phyloP scores from a whole-genome alignment of 2,329 filamentous ascomycete genomes.

The Nothophaeocryptopus gaeumannii region DNA sequence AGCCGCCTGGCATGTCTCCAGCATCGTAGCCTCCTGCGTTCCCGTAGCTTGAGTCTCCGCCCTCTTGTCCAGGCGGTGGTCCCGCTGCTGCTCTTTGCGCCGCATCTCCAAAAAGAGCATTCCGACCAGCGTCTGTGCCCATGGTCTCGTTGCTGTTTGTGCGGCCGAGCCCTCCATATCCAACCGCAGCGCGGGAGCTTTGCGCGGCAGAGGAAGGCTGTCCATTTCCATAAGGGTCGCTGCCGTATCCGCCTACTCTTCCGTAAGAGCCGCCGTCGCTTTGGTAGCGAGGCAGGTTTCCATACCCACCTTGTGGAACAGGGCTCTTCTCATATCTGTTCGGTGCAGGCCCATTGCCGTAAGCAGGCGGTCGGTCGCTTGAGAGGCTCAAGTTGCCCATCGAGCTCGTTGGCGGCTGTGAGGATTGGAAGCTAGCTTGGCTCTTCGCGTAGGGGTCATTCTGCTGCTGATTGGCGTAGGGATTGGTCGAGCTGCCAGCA shows the following conservation, averaged over 20 bases:
- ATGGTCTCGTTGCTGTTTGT: slow-evolving; percentile 50
- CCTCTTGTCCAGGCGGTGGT: slow-evolving; percentile 19
- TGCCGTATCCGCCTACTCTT: slow-evolving; percentile 50
- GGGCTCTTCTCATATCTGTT: slow-evolving; percentile 45
- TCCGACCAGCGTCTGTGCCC: slow-evolving; percentile 55
- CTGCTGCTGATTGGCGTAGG: slow-evolving; percentile 26
- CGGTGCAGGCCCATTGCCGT: slow-evolving; percentile 31
- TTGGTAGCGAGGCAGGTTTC: slow-evolving; percentile 28
- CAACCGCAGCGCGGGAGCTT: slow-evolving; percentile 46
- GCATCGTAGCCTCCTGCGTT: slow-evolving; percentile 33
- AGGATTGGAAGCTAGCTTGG: slow-evolving; percentile 20
- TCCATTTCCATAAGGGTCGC: slow-evolving; percentile 50
- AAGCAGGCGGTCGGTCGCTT: slow-evolving; percentile 35
- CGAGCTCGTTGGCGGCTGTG: slow-evolving; percentile 32
- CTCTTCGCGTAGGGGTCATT: slow-evolving; percentile 33
- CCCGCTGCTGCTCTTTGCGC: slow-evolving; percentile 51
- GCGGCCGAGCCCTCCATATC: slow-evolving; percentile 57
- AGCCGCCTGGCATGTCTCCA: slow-evolving; percentile 34
- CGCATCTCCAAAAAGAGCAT: slow-evolving; percentile 63
- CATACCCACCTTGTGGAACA: slow-evolving; percentile 46
- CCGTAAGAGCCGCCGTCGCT: slow-evolving; percentile 34
- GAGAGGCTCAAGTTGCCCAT: slow-evolving; percentile 31
- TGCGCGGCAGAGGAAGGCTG: slow-evolving; percentile 7
- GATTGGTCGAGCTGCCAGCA: slow-evolving; percentile 30
- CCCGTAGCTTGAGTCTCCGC: slow-evolving; percentile 31